Percentiles rank a stretch among this genome's conserved stretches.
These are phyloP conservation scores for Alternaria burnsii DNA, from an alignment of 2,329 filamentous ascomycete species.

Conservation along the genomic window DNA sequence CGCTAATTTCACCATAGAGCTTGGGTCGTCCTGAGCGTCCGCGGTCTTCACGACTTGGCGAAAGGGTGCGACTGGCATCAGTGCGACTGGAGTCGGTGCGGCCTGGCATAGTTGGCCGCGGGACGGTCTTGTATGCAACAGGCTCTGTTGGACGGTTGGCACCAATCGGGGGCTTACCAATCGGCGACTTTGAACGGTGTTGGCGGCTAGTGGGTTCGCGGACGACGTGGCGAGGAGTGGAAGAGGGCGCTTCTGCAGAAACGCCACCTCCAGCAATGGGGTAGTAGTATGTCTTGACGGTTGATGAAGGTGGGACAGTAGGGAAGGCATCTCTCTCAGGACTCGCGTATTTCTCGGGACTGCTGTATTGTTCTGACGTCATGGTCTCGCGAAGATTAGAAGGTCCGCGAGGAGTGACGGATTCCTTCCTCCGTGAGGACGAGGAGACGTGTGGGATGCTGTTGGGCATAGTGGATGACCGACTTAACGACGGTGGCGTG, in stretches of 20 bases:
- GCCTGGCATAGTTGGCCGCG: slow-evolving; percentile 23
- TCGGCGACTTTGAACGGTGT: slow-evolving; percentile 41
- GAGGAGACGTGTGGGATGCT: slow-evolving; percentile 19
- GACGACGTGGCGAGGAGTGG: slow-evolving; percentile 43
- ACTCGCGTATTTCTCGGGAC: slow-evolving; percentile 25
- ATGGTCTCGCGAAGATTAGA: slow-evolving; percentile 45
- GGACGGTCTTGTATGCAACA: slow-evolving; percentile 20
- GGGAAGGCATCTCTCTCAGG: slow-evolving; percentile 36
- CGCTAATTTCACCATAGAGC: slow-evolving; percentile 39
- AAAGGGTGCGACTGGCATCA: slow-evolving; percentile 35
- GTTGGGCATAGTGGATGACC: slow-evolving; percentile 55
- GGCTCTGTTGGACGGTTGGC: slow-evolving; percentile 38
- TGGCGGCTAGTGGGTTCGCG: slow-evolving; percentile 43
- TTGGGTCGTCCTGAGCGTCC: slow-evolving; percentile 30
- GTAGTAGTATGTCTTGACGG: slow-evolving; percentile 40
- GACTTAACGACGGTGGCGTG: slow-evolving; percentile 50
- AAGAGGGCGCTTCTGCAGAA: slow-evolving; percentile 27
- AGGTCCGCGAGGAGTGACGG: slow-evolving; percentile 25
- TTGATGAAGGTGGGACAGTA: slow-evolving; percentile 26
- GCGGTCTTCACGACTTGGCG: slow-evolving; percentile 36
- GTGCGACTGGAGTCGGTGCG: slow-evolving; percentile 39
- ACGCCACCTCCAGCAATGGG: slow-evolving; percentile 36
- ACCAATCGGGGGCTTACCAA: slow-evolving; percentile 46
- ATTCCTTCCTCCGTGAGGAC: slow-evolving; percentile 40
- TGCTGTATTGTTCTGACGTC: slow-evolving; percentile 35